Base-by-base conservation (phyloP, 495 filamentous ascomycete species). In the Annulohypoxylon stygium region DNA sequence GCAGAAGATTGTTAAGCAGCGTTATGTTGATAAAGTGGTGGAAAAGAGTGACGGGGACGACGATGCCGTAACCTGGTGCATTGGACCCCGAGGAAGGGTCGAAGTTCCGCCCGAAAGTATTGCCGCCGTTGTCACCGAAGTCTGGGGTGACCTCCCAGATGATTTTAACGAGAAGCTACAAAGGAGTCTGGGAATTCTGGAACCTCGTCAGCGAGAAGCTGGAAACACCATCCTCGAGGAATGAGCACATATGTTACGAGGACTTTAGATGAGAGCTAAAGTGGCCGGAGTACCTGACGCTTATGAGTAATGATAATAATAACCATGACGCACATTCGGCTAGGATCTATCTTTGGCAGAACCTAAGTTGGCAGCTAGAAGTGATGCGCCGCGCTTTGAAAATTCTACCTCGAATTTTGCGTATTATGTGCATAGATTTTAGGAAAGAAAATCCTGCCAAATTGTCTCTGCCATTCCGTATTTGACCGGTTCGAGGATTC, bases 11-110 rank as follows among this genome's bases (percentile, higher is more conserved):
- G 83, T 89, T 51, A 92, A 86, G 67, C 93, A 98, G 48, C 93
- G 93, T 0, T 99, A 98, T 75, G 80, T 99, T 1, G 83, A 92
- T 26, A 92, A 88, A 65, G 85, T 89, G n/a, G 86, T 88, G 54
- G 92, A 94, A 60, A 83, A 84, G 76, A 69, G 71, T 18, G 83
- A 85, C 4, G 84, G 83, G 0, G 91, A 90, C n/a, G 92, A 94
- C 20, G 93, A 97, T 65, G 79, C 86, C 4, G 86, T 93, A 9
- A 92, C 91, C 58, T 97, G 90, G 83, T 87, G 91, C 66, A 86
- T 97, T 26, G 94, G 94, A 2, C 91, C 93, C 34, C 85, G 96
- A 37, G 96, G 94, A 12, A 97, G 93, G 81, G 83, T 93, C 11
- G 96, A 99, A 78, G 90, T 99, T 36, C 91, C 90, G 2, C 87